A percentile compares a stretch with the other conserved stretches of the same genome.
Evolutionary conservation across 768 basidiomycete genomes (phyloP).

Genomic region (Amanita rimosa): DNA sequence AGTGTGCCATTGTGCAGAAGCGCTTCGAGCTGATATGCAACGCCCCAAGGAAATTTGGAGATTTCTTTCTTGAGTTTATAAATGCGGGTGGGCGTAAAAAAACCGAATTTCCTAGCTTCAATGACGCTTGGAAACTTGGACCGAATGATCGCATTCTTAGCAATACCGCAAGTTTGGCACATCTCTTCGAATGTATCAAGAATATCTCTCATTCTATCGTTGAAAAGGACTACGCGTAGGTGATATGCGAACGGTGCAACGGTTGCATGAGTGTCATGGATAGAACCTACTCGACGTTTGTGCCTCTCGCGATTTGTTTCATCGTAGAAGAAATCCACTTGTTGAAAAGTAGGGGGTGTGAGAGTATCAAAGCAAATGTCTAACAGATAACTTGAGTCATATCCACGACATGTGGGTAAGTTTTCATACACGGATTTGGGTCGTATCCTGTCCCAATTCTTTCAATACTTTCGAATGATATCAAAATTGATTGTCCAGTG

Average conservation of each 20-base stretch:
- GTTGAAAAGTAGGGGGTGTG: slow-evolving; percentile 55
- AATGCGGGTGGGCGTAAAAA: slow-evolving; percentile 41
- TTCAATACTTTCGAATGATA: slow-evolving; percentile 47
- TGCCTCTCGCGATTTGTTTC: slow-evolving; percentile 35
- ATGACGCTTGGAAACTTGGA: slow-evolving; percentile 26
- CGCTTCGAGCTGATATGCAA: slow-evolving; percentile 71
- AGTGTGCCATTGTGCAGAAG: slow-evolving; percentile 53
- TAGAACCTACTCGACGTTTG: slow-evolving; percentile 44
- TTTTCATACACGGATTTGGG: slow-evolving; percentile 48
- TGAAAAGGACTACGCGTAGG: slow-evolving; percentile 48
- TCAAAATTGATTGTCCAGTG: slow-evolving; percentile 37
- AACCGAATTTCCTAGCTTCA: slow-evolving; percentile 34
- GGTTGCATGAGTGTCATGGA: slow-evolving; percentile 45
- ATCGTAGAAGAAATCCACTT: slow-evolving; percentile 44
- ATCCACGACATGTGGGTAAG: slow-evolving; percentile 4
- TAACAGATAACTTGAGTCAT: slow-evolving; percentile 13
- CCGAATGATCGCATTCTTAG: slow-evolving; percentile 20
- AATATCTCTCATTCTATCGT: slow-evolving; percentile 32
- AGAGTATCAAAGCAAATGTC: slow-evolving; percentile 60
- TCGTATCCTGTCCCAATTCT: slow-evolving; percentile 54
- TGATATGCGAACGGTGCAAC: slow-evolving; percentile 68
- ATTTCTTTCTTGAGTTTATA: slow-evolving; percentile 33
- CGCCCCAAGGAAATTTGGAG: slow-evolving; percentile 41
- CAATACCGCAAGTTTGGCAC: slow-evolving; percentile 38
- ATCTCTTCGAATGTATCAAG: slow-evolving; percentile 39